Base-by-base conservation (phyloP, 148 eudicot genomes). In the Vaccinium macrocarpon region DNA sequence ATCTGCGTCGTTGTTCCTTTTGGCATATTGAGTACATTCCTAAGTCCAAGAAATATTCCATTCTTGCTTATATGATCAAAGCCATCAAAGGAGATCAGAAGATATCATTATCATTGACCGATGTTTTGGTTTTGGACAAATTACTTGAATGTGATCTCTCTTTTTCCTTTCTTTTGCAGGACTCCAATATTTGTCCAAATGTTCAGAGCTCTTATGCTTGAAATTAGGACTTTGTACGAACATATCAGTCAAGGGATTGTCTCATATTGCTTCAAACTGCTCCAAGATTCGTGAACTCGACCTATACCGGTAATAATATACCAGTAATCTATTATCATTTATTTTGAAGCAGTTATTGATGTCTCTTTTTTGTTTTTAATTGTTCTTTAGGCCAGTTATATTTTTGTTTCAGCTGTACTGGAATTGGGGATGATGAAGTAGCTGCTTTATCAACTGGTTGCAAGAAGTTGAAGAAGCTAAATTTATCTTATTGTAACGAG, bases 211-310 rank as follows among this genome's bases (percentile, higher is more conserved):
- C 48, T 50, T 76, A 68, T 78, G 87, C 88, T 84, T 95, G 87
- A 95, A 91, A 83, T 71, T 95, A 87, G 98, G 98, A 35, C 88
- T 92, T 42, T 95, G 98, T 66, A 85, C 87, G 51, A 87, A 90
- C 81, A 87, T 95, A 87, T 89, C 98, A 15, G 91, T 88, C 86
- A 91, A 84, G 83, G 98, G 98, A 71, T 78, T 95, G 89, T 86
- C 82, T 62, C 88, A 86, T 87, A 83, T 95, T 82, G 93, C 93
- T 85, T 90, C 92, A 16, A 90, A 91, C 82, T 93, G 95, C 86
- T 59, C 64, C 73, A 88, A 89, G 83, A 85, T 95, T 55, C 71
- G 66, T 79, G 98, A 95, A 87, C 92, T 95, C 51, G 98, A 95
- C 85, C 86, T 95, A 42, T 95, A 95, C 90, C 90, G 96, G 98